These are phyloP conservation scores for Macrolepiota dolichaula DNA, from an alignment of 768 basidiomycete species.

Conservation along the genomic window DNA sequence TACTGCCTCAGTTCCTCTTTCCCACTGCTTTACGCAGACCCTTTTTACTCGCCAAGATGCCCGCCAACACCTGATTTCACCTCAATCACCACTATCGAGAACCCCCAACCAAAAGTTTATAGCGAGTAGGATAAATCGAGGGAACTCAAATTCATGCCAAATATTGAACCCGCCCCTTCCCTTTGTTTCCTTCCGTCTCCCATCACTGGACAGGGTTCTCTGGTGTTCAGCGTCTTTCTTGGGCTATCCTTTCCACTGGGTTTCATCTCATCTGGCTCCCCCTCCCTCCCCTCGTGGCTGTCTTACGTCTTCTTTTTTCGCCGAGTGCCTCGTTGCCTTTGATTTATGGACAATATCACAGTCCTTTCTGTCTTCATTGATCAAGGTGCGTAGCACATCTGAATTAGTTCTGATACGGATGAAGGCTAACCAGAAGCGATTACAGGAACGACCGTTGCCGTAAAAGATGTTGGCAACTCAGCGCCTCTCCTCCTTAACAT, in stretches of 20 bases:
- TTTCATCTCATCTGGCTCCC: too few relatives aligned
- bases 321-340: too few relatives aligned
- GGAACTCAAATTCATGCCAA: neutral
- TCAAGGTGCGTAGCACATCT: neutral
- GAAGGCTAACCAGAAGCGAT: neutral
- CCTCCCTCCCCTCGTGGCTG: too few relatives aligned
- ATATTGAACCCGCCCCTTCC: neutral
- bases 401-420: neutral
- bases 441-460: neutral
- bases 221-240: too few relatives aligned
- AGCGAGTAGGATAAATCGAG: neutral
- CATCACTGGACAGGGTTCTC: neutral
- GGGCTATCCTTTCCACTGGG: too few relatives aligned
- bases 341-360: too few relatives aligned
- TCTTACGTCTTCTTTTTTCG: too few relatives aligned
- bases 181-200: neutral
- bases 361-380: neutral
- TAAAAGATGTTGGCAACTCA: neutral
- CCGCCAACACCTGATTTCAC: neutral
- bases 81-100: neutral
- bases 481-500: conserved; percentile 29
- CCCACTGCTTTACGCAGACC: neutral
- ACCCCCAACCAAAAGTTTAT: neutral
- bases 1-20: conserved; percentile 1
- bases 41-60: neutral